Conservation (phyloP, 805 yeast species). For the Brettanomyces nanus region DNA sequence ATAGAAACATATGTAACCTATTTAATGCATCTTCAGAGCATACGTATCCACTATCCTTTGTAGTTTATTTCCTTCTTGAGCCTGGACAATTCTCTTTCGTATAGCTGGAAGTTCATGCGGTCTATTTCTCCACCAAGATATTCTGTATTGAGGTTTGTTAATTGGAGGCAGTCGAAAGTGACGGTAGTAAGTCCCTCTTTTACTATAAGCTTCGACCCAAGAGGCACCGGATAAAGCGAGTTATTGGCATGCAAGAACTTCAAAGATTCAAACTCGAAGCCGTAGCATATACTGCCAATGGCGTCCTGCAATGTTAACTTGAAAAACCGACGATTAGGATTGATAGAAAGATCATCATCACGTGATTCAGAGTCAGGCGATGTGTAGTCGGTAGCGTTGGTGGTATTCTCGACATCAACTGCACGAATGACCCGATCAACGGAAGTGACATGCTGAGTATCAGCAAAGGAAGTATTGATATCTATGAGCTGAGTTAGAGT, state of each 20-base stretch:
- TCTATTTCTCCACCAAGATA: conserved; percentile 24
- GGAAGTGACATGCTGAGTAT: conserved; percentile 31
- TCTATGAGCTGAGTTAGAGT: conserved; percentile 43
- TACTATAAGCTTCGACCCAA: conserved; percentile 54
- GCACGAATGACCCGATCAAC: conserved; percentile 34
- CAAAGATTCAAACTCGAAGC: conserved; percentile 47
- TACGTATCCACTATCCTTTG: no score
- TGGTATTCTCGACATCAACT: conserved; percentile 38
- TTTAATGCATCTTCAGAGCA: no score
- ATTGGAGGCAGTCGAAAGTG: conserved; percentile 38
- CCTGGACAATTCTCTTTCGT: conserved; percentile 29
- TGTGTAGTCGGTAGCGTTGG: conserved; percentile 5
- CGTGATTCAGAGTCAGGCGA: conserved; percentile 3
- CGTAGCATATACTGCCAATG: conserved; percentile 43
- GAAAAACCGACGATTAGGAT: conserved; percentile 23
- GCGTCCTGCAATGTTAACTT: conserved; percentile 53
- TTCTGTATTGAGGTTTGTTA: conserved; percentile 14
- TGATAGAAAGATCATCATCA: not conserved
- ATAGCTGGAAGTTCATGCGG: conserved; percentile 18
- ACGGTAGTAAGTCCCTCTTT: conserved; percentile 36
- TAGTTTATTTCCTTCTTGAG: conserved; percentile 27
- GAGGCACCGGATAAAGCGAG: conserved; percentile 29
- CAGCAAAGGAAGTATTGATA: conserved; percentile 53
- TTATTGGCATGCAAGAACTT: conserved; percentile 31
- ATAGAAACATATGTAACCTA: no score